A percentile compares a stretch with the other conserved stretches of the same genome.
Conservation (phyloP, 306 rosid genomes). For the Prunus salicina region DNA sequence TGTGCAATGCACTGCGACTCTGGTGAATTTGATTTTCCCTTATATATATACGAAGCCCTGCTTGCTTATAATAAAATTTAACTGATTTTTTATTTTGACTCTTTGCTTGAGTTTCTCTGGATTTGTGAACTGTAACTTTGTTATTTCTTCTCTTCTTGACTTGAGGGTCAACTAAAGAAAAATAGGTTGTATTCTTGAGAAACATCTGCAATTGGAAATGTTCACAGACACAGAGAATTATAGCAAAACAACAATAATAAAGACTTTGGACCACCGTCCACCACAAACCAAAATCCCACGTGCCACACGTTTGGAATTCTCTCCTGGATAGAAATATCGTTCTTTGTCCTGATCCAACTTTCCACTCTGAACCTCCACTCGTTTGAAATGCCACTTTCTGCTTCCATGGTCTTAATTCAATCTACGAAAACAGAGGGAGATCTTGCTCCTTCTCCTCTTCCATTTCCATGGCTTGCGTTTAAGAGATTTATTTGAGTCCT, state of each 20-base stretch:
- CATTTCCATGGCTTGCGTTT: neutral
- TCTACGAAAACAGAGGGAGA: neutral
- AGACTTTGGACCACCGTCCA: neutral
- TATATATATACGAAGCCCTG: neutral
- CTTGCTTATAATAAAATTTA: neutral
- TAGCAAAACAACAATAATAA: neutral
- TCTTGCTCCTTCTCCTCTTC: neutral
- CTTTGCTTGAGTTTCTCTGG: too few species aligned
- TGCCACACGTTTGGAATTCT: conserved; percentile 18
- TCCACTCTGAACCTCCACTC: neutral
- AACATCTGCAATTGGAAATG: neutral
- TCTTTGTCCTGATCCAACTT: neutral
- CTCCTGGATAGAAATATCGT: neutral
- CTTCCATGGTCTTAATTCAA: neutral
- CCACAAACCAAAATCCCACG: conserved; percentile 6
- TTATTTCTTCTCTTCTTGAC: neutral
- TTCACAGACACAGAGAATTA: neutral
- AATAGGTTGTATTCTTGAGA: neutral
- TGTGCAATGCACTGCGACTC: neutral
- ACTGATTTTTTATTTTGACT: neutral
- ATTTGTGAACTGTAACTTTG: neutral
- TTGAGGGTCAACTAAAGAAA: neutral
- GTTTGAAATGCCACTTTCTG: neutral
- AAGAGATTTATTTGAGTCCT: neutral
- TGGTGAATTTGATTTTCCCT: neutral